These are phyloP conservation scores for Aspergillus biplanus DNA, from an alignment of 495 filamentous ascomycete species.

Conservation along the genomic window DNA sequence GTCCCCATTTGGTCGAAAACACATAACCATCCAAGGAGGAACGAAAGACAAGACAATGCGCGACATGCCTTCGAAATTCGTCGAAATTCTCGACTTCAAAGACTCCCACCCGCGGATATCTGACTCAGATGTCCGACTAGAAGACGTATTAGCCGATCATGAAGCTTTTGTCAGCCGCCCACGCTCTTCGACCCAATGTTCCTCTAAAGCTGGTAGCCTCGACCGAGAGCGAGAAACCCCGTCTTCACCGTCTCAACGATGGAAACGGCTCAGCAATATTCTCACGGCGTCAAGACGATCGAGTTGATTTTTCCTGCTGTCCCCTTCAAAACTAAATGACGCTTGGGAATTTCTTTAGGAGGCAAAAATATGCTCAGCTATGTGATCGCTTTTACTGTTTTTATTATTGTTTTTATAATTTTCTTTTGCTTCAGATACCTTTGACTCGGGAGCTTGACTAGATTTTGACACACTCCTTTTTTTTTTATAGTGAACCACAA, in stretches of 20 bases:
- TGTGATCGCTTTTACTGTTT: not conserved
- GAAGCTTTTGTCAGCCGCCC: slow-evolving; percentile 46
- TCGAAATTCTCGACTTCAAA: slow-evolving; percentile 51
- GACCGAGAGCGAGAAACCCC: slow-evolving; percentile 35
- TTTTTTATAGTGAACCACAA: slow-evolving; percentile 9
- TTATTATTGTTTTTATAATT: not conserved
- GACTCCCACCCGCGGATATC: slow-evolving; percentile 39
- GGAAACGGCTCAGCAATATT: slow-evolving; percentile 46
- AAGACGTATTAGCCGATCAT: slow-evolving; percentile 52
- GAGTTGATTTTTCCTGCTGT: not conserved
- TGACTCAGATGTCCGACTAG: slow-evolving; percentile 50
- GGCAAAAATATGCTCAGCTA: not conserved
- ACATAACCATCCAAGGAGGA: not conserved
- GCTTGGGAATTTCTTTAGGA: not conserved
- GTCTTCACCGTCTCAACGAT: slow-evolving; percentile 40
- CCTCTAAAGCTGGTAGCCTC: slow-evolving; percentile 30
- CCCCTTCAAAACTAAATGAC: not conserved
- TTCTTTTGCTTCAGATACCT: not conserved
- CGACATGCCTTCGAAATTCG: slow-evolving; percentile 49
- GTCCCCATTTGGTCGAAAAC: not conserved
- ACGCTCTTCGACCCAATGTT: slow-evolving; percentile 47
- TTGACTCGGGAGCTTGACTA: slow-evolving; percentile 4
- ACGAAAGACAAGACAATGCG: slow-evolving; percentile 33
- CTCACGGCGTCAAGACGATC: slow-evolving; percentile 34
- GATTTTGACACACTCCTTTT: not conserved